phyloP scores from a whole-genome alignment of 306 rosid genomes.

The Lathyrus aphaca region DNA sequence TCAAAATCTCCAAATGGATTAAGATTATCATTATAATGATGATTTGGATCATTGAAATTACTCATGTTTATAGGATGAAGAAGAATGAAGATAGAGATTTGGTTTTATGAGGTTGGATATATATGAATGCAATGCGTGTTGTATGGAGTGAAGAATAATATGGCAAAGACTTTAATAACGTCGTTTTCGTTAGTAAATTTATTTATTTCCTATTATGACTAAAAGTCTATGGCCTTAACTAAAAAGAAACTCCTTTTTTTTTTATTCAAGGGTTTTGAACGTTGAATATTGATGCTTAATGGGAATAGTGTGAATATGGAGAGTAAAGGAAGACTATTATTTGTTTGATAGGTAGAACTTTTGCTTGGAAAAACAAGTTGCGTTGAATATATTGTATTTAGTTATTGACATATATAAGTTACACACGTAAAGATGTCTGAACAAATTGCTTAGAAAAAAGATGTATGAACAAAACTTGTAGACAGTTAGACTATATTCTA shows the following conservation, averaged over 20 bases:
- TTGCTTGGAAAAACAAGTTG: neutral
- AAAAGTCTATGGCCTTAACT: constrained; percentile 16
- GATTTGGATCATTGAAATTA: neutral
- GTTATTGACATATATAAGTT: too few relatives aligned
- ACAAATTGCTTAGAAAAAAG: too few relatives aligned
- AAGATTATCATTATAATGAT: neutral
- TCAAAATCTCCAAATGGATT: neutral
- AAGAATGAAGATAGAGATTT: neutral
- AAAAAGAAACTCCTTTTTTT: constrained; percentile 20
- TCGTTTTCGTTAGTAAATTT: neutral
- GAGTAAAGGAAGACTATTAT: neutral
- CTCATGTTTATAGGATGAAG: constrained; percentile 5
- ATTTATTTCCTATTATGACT: neutral
- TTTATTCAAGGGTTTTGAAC: constrained; percentile 34
- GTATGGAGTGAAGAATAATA: constrained; percentile 4
- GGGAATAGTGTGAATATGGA: neutral
- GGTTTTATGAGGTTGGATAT: neutral
- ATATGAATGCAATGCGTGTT: constrained; percentile 12
- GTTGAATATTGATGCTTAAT: constrained; percentile 30
- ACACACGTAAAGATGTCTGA: too few relatives aligned
- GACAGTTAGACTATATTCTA: too few relatives aligned
- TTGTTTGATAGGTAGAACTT: constrained; percentile 8
- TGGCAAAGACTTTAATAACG: constrained; percentile 5
- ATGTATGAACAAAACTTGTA: too few relatives aligned
- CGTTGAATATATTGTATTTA: too few relatives aligned